Conservation (phyloP, 192 early-diverging fungal genomes). For the Chytriomyces confervae region DNA sequence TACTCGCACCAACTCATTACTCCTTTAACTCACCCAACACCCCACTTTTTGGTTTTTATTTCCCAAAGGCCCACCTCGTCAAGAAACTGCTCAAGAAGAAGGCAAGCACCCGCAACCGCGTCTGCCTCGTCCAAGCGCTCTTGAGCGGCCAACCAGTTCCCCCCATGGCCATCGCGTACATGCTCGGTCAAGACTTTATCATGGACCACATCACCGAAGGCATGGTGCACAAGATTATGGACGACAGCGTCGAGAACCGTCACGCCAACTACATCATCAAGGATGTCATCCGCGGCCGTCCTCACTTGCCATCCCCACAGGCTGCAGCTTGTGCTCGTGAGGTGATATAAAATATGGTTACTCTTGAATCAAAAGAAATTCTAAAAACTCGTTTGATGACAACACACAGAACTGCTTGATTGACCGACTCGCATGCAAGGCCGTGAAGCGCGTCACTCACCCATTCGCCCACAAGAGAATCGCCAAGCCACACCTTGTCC, state of each 20-base stretch:
- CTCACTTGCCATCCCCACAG: slow-evolving; percentile 1
- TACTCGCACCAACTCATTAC: too few relatives aligned
- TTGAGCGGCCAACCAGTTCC: background rate
- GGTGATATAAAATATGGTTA: background rate
- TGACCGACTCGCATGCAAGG: background rate
- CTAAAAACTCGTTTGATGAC: background rate
- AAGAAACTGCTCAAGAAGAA: slow-evolving; percentile 3
- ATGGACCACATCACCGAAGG: slow-evolving; percentile 6
- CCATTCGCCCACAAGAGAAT: slow-evolving; percentile 10
- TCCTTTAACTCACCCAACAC: too few relatives aligned
- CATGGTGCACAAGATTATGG: background rate
- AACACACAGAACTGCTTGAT: slow-evolving; percentile 7
- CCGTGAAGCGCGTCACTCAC: background rate
- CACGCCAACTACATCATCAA: slow-evolving; percentile 17
- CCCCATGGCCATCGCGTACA: background rate
- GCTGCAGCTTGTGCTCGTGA: background rate
- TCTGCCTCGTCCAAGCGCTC: slow-evolving; percentile 10
- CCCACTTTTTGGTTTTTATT: too few relatives aligned
- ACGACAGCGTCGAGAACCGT: slow-evolving; percentile 8
- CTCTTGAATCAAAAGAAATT: too few relatives aligned
- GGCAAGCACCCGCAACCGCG: slow-evolving; percentile 6
- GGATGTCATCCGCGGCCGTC: background rate
- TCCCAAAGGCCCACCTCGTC: background rate
- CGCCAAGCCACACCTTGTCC: background rate
- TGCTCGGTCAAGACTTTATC: slow-evolving; percentile 14